Evolutionary conservation across 331 rosid genomes (phyloP).

Genomic region (Pyrus hybrid): DNA sequence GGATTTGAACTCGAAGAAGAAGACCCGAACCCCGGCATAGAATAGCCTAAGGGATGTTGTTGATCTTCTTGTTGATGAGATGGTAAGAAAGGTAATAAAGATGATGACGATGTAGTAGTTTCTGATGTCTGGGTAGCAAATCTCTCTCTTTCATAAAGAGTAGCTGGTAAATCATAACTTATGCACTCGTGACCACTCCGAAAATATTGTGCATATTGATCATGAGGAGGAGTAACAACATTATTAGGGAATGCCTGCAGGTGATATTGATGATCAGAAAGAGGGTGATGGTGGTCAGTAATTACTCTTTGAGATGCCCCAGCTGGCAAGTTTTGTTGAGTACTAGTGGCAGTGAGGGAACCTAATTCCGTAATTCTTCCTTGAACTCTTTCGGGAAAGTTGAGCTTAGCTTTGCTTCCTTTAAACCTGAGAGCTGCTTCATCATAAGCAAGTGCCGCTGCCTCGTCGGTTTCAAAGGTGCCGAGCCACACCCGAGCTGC

Average conservation of each 20-base stretch:
- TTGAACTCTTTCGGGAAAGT: slow-evolving; percentile 83
- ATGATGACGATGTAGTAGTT: slow-evolving; percentile 19
- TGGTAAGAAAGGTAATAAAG: slow-evolving; percentile 7
- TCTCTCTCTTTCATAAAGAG: neutral
- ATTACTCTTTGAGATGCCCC: neutral
- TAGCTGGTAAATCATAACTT: neutral
- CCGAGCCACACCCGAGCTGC: slow-evolving; percentile 94
- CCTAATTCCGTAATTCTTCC: neutral
- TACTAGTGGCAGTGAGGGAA: neutral
- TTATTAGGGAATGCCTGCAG: slow-evolving; percentile 5
- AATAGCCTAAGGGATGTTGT: slow-evolving; percentile 13
- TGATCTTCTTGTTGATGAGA: slow-evolving; percentile 15
- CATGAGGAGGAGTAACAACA: neutral
- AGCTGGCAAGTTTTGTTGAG: neutral
- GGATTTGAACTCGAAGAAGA: slow-evolving; percentile 14
- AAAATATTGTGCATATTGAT: slow-evolving; percentile 21
- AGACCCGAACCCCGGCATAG: slow-evolving; percentile 31
- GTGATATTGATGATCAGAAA: slow-evolving; percentile 6
- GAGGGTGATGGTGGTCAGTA: neutral
- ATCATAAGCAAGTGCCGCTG: slow-evolving; percentile 79
- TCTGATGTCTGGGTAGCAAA: neutral
- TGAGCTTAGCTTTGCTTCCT: slow-evolving; percentile 94
- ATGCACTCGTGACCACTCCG: slow-evolving; percentile 1
- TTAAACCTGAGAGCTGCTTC: slow-evolving; percentile 85
- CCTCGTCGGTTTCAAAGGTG: slow-evolving; percentile 79